Evolutionary conservation across 2,329 filamentous ascomycete genomes (phyloP).

Genomic region (Neodidymelliopsis sp.): DNA sequence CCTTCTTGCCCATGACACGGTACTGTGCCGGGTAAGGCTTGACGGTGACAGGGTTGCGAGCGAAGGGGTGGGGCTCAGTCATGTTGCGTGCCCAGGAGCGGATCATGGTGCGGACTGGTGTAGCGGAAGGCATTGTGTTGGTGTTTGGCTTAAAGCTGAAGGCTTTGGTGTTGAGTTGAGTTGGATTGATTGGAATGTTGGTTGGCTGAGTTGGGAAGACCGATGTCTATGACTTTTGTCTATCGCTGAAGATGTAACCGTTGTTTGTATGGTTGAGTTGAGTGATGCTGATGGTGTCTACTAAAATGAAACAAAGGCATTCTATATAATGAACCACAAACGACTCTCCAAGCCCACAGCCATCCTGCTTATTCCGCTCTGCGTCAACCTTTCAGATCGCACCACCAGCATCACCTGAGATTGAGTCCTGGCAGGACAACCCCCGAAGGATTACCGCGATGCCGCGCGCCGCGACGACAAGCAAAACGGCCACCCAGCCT

Average conservation of each 20-base stretch:
- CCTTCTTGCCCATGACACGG: slow-evolving; percentile 29
- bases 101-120: slow-evolving; percentile 41
- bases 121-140: slow-evolving; percentile 42
- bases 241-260: slow-evolving; percentile 1
- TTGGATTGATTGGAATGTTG: background rate
- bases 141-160: background rate
- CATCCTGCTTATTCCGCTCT: slow-evolving; percentile 2
- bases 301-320: background rate
- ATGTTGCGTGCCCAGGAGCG: slow-evolving; percentile 42
- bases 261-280: slow-evolving; percentile 10
- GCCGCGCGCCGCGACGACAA: too few species aligned
- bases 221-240: slow-evolving; percentile 10
- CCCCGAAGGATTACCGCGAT: too few species aligned
- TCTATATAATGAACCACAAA: slow-evolving; percentile 12
- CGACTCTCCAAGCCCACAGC: too few species aligned
- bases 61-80: slow-evolving; percentile 47
- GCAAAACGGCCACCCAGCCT: slow-evolving; percentile 12
- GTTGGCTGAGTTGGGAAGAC: slow-evolving; percentile 10
- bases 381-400: slow-evolving; percentile 7
- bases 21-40: slow-evolving; percentile 36
- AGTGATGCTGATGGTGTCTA: slow-evolving; percentile 4
- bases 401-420: slow-evolving; percentile 33
- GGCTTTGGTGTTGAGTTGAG: slow-evolving; percentile 3
- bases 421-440: too few species aligned
- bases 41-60: slow-evolving; percentile 38